Evolutionary conservation across 768 basidiomycete genomes (phyloP).

Genomic region (Naematelia aurantialba): DNA sequence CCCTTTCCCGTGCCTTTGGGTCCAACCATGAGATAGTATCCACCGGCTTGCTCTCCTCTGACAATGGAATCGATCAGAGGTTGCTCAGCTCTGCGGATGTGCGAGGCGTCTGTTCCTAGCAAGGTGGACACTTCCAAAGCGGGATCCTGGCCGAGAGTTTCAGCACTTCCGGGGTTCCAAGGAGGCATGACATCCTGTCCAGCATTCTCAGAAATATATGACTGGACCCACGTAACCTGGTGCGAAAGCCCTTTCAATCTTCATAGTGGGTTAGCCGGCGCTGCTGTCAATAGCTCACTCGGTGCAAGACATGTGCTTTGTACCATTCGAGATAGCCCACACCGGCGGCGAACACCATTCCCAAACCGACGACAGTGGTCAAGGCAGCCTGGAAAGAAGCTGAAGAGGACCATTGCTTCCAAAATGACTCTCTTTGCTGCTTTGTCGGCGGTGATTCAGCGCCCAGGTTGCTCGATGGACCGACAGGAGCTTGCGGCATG

Average conservation of each 20-base stretch:
- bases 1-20: constrained; percentile 83
- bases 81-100: constrained; percentile 71
- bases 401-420: constrained; percentile 33
- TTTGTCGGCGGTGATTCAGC: neutral
- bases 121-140: constrained; percentile 35
- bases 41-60: constrained; percentile 65
- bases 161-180: constrained; percentile 51
- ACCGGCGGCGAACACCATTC: constrained; percentile 53
- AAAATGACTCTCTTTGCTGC: constrained; percentile 14
- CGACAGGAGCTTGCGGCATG: constrained; percentile 38
- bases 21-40: constrained; percentile 73
- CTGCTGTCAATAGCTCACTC: constrained; percentile 55
- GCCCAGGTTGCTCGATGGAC: constrained; percentile 29
- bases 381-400: constrained; percentile 46
- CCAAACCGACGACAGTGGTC: constrained; percentile 45
- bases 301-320: constrained; percentile 72
- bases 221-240: constrained; percentile 70
- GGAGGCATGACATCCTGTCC: neutral
- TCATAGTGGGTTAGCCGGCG: constrained; percentile 5
- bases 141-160: constrained; percentile 33
- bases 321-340: constrained; percentile 73
- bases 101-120: constrained; percentile 50
- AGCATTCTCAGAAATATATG: no score
- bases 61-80: constrained; percentile 73
- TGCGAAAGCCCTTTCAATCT: constrained; percentile 76